Percentiles rank a stretch among this genome's conserved stretches.
Conservation (phyloP, 2,329 filamentous ascomycete genomes). For the Cladosporium sp. region DNA sequence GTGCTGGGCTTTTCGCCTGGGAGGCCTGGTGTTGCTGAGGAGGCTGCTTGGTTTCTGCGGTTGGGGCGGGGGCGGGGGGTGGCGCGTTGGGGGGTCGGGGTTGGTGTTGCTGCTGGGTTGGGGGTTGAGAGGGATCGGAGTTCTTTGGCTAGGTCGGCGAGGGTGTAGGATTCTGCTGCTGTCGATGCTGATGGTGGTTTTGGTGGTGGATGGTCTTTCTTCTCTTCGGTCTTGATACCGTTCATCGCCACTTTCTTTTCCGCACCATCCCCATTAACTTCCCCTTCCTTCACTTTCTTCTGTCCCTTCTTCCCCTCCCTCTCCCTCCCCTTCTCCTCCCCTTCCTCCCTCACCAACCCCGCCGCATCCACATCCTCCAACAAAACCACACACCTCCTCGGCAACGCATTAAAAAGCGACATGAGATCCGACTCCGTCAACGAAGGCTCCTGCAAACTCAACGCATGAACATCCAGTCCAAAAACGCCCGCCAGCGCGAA, state of each 20-base stretch:
- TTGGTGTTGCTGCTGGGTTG: not conserved
- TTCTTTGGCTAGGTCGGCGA: conserved; percentile 22
- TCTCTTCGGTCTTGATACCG: too few species aligned
- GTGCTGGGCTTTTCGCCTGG: conserved; percentile 38
- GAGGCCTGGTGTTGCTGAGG: not conserved
- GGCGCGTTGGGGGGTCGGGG: not conserved
- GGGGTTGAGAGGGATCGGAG: conserved; percentile 6
- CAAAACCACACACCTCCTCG: conserved; percentile 41
- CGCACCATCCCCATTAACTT: conserved; percentile 8
- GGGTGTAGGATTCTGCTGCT: conserved; percentile 23
- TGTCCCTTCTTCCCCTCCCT: conserved; percentile 15
- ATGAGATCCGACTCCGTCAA: conserved; percentile 62
- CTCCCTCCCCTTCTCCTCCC: conserved; percentile 14
- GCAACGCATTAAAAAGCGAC: conserved; percentile 40
- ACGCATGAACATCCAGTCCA: conserved; percentile 42
- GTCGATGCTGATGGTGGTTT: not conserved
- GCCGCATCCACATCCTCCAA: conserved; percentile 47
- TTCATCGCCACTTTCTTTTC: too few species aligned
- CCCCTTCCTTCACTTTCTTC: conserved; percentile 15
- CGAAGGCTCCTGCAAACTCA: conserved; percentile 59
- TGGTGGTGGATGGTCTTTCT: not conserved
- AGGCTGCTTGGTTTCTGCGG: not conserved
- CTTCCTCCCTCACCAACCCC: conserved; percentile 35
- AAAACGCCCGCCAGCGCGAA: conserved; percentile 45
- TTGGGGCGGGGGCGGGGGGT: not conserved